Conservation (phyloP, 176 grass and related monocot species). For the Cymbopogon citratus region DNA sequence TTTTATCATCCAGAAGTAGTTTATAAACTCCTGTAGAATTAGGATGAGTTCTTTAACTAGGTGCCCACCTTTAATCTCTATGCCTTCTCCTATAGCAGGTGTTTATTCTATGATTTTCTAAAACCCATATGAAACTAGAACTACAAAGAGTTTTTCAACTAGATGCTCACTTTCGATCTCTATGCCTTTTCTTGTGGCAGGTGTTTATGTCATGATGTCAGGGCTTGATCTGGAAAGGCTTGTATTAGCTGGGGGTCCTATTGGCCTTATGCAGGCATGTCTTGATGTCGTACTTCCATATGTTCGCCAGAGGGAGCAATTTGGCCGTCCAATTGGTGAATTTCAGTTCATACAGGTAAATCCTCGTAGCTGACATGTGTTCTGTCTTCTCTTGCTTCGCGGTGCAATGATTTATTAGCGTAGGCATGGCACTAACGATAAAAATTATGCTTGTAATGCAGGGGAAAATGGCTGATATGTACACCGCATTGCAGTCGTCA, state of each 20-base stretch:
- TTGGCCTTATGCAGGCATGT: slow-evolving; percentile 96
- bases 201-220: slow-evolving; percentile 99
- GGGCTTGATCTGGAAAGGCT: slow-evolving; percentile 96
- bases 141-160: background rate
- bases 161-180: background rate
- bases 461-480: slow-evolving; percentile 97
- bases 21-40: background rate
- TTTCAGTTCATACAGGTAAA: slow-evolving; percentile 97
- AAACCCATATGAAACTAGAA: background rate
- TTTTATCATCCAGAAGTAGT: background rate
- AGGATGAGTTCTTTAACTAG: background rate
- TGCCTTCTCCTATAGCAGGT: background rate
- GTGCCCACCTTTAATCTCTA: background rate
- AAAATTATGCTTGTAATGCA: slow-evolving; percentile 24
- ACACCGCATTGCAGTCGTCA: slow-evolving; percentile 92
- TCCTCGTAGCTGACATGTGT: background rate
- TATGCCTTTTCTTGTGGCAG: slow-evolving; percentile 36
- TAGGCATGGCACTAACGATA: background rate
- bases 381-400: background rate
- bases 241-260: slow-evolving; percentile 79
- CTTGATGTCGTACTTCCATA: slow-evolving; percentile 89
- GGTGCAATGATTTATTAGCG: background rate
- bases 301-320: slow-evolving; percentile 89
- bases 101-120: background rate
- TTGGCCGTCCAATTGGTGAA: slow-evolving; percentile 84